phyloP scores from a whole-genome alignment of 495 filamentous ascomycete species.

The Hyaloscypha hepaticicola region DNA sequence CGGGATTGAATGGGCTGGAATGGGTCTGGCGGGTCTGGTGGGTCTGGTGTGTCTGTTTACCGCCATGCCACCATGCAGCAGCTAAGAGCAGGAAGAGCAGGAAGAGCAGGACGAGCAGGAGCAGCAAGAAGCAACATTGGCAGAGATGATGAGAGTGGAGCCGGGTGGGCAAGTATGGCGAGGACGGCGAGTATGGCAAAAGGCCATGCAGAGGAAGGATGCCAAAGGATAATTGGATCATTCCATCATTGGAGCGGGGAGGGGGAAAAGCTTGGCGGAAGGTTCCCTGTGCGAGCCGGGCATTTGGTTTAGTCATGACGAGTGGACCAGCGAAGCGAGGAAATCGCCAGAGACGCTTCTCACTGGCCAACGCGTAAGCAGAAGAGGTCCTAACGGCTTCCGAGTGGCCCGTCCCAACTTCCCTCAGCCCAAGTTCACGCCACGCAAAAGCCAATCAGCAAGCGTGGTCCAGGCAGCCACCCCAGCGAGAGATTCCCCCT shows the following conservation, averaged over 20 bases:
- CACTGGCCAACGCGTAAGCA: background rate
- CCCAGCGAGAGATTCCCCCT: constrained; percentile 3
- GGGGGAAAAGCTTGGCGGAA: no score
- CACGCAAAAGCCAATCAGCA: background rate
- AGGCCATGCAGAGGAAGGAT: no score
- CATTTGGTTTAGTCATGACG: no score
- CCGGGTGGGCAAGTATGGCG: background rate
- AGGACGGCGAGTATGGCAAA: no score
- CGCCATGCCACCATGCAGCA: no score
- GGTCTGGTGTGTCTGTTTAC: no score
- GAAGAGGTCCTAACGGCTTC: background rate
- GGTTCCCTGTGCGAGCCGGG: no score
- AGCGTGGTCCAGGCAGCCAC: background rate
- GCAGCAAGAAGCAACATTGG: background rate
- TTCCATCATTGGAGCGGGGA: no score
- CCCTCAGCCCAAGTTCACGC: background rate
- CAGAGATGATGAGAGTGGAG: constrained; percentile 4
- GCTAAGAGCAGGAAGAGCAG: no score
- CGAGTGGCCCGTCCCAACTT: background rate
- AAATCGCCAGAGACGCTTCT: background rate
- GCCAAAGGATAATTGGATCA: no score
- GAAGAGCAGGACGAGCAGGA: background rate
- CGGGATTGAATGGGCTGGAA: background rate
- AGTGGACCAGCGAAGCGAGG: no score
- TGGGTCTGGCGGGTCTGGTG: no score